These are phyloP conservation scores for Ajuga reptans DNA, from an alignment of 305 asterid species.

Conservation along the genomic window DNA sequence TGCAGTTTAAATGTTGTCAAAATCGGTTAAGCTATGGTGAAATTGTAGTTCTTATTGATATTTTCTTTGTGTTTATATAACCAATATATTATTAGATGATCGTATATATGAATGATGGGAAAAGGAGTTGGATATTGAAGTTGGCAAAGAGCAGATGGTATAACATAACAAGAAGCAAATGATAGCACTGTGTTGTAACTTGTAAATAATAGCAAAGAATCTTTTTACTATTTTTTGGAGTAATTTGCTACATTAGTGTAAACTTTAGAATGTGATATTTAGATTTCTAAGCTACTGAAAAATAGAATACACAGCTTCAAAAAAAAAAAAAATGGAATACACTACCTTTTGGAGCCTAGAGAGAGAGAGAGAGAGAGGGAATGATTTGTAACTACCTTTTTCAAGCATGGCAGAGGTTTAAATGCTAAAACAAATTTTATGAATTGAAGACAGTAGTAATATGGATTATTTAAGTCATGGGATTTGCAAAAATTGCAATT, in stretches of 20 bases:
- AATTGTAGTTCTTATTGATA: not conserved
- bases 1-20: conserved; percentile 5
- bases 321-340: too few species aligned
- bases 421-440: not conserved
- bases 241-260: not conserved
- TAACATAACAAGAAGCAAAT: too few species aligned
- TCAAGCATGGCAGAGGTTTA: not conserved
- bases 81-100: too few species aligned
- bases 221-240: not conserved
- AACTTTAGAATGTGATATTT: not conserved
- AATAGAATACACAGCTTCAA: not conserved
- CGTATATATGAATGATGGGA: too few species aligned
- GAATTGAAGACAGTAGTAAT: not conserved
- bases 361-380: not conserved
- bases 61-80: too few species aligned
- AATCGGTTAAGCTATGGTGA: not conserved
- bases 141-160: too few species aligned
- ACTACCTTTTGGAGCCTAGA: too few species aligned
- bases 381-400: not conserved
- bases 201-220: not conserved
- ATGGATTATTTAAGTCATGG: not conserved
- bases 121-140: too few species aligned
- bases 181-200: too few species aligned
- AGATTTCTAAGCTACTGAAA: not conserved
- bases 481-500: not conserved